Percentiles rank a stretch among this genome's conserved stretches.
phyloP scores from a whole-genome alignment of 2,329 filamentous ascomycete species.

The Beauveria bassiana region DNA sequence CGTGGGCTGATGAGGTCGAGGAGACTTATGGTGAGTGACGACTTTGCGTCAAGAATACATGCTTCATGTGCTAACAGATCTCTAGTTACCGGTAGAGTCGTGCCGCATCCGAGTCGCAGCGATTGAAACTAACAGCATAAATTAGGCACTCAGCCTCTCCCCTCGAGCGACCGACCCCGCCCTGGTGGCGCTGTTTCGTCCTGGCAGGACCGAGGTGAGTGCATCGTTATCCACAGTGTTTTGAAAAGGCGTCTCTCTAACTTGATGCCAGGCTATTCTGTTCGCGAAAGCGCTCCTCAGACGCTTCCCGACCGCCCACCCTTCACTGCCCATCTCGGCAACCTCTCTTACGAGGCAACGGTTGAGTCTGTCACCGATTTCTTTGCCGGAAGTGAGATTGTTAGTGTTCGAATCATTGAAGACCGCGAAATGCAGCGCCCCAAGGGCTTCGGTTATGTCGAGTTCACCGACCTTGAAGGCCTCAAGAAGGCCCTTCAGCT shows the following conservation, averaged over 20 bases:
- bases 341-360: constrained; percentile 91
- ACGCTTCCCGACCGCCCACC: constrained; percentile 81
- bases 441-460: constrained; percentile 97
- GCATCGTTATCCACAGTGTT: background rate
- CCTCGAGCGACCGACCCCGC: constrained; percentile 39
- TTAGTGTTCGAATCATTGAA: constrained; percentile 91
- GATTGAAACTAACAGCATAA: background rate
- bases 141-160: constrained; percentile 50
- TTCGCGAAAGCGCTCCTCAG: constrained; percentile 67
- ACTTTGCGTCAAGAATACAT: background rate
- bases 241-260: constrained; percentile 14
- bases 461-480: constrained; percentile 81
- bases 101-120: background rate
- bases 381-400: constrained; percentile 76
- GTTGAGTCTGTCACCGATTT: constrained; percentile 76
- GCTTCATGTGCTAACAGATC: constrained; percentile 20
- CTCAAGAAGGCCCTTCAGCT: constrained; percentile 83
- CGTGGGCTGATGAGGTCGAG: constrained; percentile 99
- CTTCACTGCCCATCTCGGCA: constrained; percentile 92
- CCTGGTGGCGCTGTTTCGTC: constrained; percentile 26
- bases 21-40: constrained; percentile 60
- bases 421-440: constrained; percentile 89
- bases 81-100: constrained; percentile 29
- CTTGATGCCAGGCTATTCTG: constrained; percentile 41
- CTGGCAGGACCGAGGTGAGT: constrained; percentile 39